A percentile compares a stretch with the other conserved stretches of the same genome.
Conservation (phyloP, 2,329 filamentous ascomycete genomes). For the Magnaporthales sp. region DNA sequence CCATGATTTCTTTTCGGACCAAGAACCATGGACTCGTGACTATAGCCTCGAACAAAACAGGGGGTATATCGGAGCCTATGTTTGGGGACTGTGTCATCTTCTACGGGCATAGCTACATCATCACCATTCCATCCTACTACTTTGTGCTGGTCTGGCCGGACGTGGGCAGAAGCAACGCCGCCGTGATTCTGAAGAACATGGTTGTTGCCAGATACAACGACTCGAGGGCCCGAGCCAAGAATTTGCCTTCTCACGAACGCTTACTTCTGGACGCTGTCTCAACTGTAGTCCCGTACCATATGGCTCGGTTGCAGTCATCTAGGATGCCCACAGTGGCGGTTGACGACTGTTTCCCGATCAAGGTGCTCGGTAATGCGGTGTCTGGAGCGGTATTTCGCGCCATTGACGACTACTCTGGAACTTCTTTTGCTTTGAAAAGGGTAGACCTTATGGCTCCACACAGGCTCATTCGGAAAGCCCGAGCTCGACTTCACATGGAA, state of each 20-base stretch:
- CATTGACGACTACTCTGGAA: not conserved
- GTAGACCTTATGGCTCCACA: not conserved
- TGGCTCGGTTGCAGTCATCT: not conserved
- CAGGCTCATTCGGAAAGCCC: not conserved
- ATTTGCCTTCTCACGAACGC: not conserved
- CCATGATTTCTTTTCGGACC: not conserved
- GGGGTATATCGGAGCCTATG: not conserved
- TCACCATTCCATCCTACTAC: not conserved
- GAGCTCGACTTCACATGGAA: not conserved
- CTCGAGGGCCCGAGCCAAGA: not conserved
- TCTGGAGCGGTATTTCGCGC: not conserved
- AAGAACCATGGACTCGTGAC: not conserved
- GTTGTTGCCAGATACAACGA: not conserved
- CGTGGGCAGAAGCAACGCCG: not conserved
- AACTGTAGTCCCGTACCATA: not conserved
- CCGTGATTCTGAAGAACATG: not conserved
- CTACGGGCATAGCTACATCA: not conserved
- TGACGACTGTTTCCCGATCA: not conserved
- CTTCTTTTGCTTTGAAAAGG: not conserved
- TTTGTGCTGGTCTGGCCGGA: not conserved
- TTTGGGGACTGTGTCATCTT: not conserved
- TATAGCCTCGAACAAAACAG: not conserved
- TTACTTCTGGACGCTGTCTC: not conserved
- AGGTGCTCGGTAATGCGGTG: not conserved
- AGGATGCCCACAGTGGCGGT: not conserved